phyloP scores from a whole-genome alignment of 2,329 filamentous ascomycete species.

The Colletotrichum brevisporum region DNA sequence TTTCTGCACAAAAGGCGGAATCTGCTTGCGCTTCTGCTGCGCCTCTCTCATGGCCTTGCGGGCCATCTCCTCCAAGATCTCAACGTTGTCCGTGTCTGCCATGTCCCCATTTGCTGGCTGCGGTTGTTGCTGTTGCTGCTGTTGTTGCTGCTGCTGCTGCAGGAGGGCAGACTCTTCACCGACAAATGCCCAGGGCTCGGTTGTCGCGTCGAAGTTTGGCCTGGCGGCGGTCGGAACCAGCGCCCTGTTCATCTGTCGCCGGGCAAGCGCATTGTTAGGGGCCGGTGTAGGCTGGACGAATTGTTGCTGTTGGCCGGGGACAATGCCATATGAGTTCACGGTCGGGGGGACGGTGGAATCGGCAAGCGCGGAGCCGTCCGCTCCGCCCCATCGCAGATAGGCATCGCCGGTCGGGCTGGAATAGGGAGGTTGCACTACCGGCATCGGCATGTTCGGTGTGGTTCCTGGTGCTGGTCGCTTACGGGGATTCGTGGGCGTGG shows the following conservation, averaged over 20 bases:
- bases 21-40: slow-evolving; percentile 91
- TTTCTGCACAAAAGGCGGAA: slow-evolving; percentile 98
- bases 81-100: slow-evolving; percentile 78
- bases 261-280: slow-evolving; percentile 62
- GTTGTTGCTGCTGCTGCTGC: slow-evolving; percentile 48
- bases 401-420: slow-evolving; percentile 63
- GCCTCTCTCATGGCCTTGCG: slow-evolving; percentile 88
- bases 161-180: slow-evolving; percentile 58
- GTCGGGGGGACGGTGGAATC: slow-evolving; percentile 50
- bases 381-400: slow-evolving; percentile 61
- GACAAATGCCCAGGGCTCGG: slow-evolving; percentile 60
- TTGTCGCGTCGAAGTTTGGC: slow-evolving; percentile 52
- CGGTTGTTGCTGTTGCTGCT: slow-evolving; percentile 52
- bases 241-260: slow-evolving; percentile 65
- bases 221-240: slow-evolving; percentile 61
- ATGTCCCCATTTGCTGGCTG: slow-evolving; percentile 46
- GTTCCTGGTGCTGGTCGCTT: slow-evolving; percentile 83
- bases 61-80: slow-evolving; percentile 84
- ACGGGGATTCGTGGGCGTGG: slow-evolving; percentile 68
- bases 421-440: slow-evolving; percentile 63
- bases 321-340: slow-evolving; percentile 56
- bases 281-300: slow-evolving; percentile 45
- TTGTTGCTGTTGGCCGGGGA: slow-evolving; percentile 53
- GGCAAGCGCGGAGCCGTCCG: slow-evolving; percentile 55
- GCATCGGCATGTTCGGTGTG: slow-evolving; percentile 71